Base-by-base conservation (phyloP, 257 asterid species). In the Craterostigma plantagineum region DNA sequence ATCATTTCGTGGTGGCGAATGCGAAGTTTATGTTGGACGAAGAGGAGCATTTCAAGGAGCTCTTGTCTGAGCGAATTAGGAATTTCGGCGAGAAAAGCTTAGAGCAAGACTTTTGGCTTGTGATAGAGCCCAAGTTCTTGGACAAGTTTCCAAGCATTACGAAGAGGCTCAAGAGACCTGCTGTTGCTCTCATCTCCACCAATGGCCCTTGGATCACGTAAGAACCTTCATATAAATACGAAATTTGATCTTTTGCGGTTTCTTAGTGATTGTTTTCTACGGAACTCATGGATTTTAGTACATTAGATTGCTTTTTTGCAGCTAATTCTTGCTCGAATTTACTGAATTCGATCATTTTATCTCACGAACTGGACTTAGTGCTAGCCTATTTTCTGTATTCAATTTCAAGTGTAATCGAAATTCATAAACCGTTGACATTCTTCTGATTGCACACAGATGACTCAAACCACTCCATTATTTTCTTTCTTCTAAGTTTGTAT, bases 11-110 rank as follows among this genome's bases (percentile, higher is more conserved):
- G 14, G 92, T 87, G 57, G 98, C 95, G 23, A 82, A 82, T 66
- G 93, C 95, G 4, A 82, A 82, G 58, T 87, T 87, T 62, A 87
- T 87, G 98, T 50, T 87, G 79, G 98, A 87, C 33, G 98, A 87
- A 49, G 98, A 87, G 70, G 98, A 87, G 81, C 98, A 87, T 57
- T 87, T 87, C 74, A 56, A 79, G 65, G 98, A 87, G 66, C 81
- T 56, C 23, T 48, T 87, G 73, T 45, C 15, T 9, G 98, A 87
- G 66, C 73, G 98, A 34, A 83, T 69, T 14, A 65, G 93, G 7
- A 50, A 57, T 18, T 87, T 27, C 23, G 81, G 36, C 13, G 98
- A 87, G 67, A 65, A 90, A 23, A 63, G 52, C 40, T 63, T 43
- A 45, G 92, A 79, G 61, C 91, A 68, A 54, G 95, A 87, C 65